These are phyloP conservation scores for Calonectria leucothoes DNA, from an alignment of 2,329 filamentous ascomycete species.

Conservation along the genomic window DNA sequence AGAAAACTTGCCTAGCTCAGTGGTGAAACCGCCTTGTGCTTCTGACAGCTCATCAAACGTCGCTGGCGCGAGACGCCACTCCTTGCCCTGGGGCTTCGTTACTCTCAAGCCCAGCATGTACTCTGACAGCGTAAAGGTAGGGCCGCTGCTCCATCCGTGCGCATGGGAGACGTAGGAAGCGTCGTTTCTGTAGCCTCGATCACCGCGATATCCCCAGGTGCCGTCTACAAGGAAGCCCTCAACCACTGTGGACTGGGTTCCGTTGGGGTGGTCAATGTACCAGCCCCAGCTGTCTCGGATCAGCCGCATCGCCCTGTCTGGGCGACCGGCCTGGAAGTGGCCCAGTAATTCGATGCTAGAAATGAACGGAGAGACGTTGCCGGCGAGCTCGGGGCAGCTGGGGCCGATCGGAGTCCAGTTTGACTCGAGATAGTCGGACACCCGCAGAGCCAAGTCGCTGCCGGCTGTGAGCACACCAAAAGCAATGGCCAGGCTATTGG, in stretches of 20 bases:
- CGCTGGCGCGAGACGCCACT: not conserved
- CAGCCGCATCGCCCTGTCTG: conserved; percentile 64
- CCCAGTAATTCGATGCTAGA: not conserved
- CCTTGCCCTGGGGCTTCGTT: not conserved
- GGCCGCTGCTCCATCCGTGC: conserved; percentile 62
- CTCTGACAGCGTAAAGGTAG: conserved; percentile 58
- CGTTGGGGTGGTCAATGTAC: conserved; percentile 67
- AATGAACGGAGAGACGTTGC: not conserved
- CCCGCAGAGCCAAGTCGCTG: not conserved
- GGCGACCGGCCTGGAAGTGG: conserved; percentile 48
- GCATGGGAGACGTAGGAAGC: conserved; percentile 60
- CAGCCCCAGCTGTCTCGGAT: conserved; percentile 70
- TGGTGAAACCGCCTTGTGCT: not conserved
- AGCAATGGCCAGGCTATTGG: not conserved
- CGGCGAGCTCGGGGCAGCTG: not conserved
- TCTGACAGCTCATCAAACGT: not conserved
- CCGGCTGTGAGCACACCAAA: not conserved
- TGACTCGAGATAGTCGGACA: not conserved
- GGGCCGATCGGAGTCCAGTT: not conserved
- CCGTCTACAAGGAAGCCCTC: conserved; percentile 69
- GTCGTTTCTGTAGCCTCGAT: conserved; percentile 61
- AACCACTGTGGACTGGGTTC: conserved; percentile 68
- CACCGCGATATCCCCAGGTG: conserved; percentile 66
- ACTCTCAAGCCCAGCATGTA: conserved; percentile 54
- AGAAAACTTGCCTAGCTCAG: not conserved